These are phyloP conservation scores for Lecanicillium sp. DNA, from an alignment of 2,329 filamentous ascomycete species.

Conservation along the genomic window DNA sequence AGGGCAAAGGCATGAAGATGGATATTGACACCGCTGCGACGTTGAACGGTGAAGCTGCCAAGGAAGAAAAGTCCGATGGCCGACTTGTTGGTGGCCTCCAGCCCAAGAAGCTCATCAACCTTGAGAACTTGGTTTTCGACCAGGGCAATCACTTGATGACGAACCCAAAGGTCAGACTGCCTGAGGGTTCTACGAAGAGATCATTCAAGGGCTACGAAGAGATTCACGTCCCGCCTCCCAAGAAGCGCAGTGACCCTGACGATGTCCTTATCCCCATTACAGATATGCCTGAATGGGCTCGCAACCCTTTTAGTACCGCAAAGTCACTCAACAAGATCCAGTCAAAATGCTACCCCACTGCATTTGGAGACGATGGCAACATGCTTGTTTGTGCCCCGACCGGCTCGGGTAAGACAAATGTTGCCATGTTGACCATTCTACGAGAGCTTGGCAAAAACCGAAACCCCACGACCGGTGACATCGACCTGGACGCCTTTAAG, in stretches of 20 bases:
- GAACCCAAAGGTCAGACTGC: slow-evolving; percentile 90
- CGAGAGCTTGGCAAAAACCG: slow-evolving; percentile 95
- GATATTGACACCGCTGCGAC: slow-evolving; percentile 71
- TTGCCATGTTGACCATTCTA: slow-evolving; percentile 93
- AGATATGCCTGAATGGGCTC: slow-evolving; percentile 89
- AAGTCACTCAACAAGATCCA: slow-evolving; percentile 92
- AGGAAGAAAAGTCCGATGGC: slow-evolving; percentile 54
- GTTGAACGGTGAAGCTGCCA: slow-evolving; percentile 40
- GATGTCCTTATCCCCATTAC: slow-evolving; percentile 78
- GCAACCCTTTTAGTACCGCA: slow-evolving; percentile 73
- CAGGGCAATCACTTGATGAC: slow-evolving; percentile 99
- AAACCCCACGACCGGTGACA: slow-evolving; percentile 81
- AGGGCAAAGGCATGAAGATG: slow-evolving; percentile 75
- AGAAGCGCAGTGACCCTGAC: slow-evolving; percentile 72
- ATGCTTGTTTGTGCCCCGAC: slow-evolving; percentile 97
- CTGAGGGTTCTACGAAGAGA: slow-evolving; percentile 89
- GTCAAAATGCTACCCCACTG: slow-evolving; percentile 83
- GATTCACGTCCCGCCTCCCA: slow-evolving; percentile 91
- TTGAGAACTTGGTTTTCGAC: slow-evolving; percentile 94
- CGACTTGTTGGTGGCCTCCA: slow-evolving; percentile 74
- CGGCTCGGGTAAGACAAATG: slow-evolving; percentile 96
- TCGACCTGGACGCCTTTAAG: slow-evolving; percentile 94
- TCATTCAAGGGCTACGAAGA: slow-evolving; percentile 98
- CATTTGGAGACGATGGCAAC: slow-evolving; percentile 91
- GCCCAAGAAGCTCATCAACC: slow-evolving; percentile 79